These are phyloP conservation scores for Starmerella stigmatis DNA, from an alignment of 805 yeast species.

Conservation along the genomic window DNA sequence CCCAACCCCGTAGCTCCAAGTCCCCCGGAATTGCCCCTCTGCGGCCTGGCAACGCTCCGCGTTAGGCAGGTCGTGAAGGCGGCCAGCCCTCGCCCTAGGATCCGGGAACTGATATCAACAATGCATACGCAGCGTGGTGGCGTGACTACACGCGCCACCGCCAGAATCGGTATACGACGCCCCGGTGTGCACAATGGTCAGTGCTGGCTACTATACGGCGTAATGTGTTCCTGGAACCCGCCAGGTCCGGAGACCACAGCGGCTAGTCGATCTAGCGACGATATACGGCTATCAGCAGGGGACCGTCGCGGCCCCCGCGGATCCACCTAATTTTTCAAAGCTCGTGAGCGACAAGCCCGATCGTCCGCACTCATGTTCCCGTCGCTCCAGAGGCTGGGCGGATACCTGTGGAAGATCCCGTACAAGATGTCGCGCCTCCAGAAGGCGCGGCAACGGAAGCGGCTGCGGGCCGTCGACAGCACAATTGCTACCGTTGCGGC, in stretches of 20 bases:
- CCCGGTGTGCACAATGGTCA: no score
- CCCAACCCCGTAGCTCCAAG: background rate
- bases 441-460: constrained; percentile 71
- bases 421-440: constrained; percentile 71
- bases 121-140: no score
- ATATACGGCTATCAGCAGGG: background rate
- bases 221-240: background rate
- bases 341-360: background rate
- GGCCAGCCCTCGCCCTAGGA: background rate
- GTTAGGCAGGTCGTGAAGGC: background rate
- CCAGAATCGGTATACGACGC: no score
- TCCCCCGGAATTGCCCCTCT: background rate
- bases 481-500: constrained; percentile 57
- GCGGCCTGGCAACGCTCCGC: background rate
- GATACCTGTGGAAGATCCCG: constrained; percentile 69
- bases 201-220: no score
- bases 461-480: constrained; percentile 72
- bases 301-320: no score
- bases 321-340: constrained; percentile 3
- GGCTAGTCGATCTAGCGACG: background rate
- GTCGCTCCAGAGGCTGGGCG: constrained; percentile 41
- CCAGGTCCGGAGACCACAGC: no score
- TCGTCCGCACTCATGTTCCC: constrained; percentile 18
- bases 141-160: no score
- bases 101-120: no score